Conservation (phyloP, 441 rosid genomes). For the Arabidopsis hybrid region DNA sequence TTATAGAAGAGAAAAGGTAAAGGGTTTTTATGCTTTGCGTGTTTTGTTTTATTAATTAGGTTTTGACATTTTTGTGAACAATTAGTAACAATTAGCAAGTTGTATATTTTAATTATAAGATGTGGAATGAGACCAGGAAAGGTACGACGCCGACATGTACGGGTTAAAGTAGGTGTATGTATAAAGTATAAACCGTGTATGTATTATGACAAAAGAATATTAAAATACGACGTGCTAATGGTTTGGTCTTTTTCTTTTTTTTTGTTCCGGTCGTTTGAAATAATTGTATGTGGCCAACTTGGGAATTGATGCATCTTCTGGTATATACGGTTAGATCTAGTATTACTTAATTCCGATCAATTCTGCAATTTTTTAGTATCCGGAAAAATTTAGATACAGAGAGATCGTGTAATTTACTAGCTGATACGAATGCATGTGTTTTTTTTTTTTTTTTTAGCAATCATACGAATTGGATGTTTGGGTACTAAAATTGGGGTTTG, state of each 20-base stretch:
- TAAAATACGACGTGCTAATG: not conserved
- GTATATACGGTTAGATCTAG: not conserved
- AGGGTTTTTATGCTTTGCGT: not conserved
- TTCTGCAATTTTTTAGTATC: no score
- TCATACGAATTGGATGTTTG: no score
- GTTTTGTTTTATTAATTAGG: not conserved
- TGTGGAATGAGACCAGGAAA: constrained; percentile 1
- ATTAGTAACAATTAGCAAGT: not conserved
- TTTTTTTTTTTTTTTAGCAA: no score
- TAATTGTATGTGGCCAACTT: constrained; percentile 3
- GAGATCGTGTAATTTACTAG: no score
- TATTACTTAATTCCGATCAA: no score
- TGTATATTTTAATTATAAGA: not conserved
- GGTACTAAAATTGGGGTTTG: no score
- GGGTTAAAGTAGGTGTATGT: constrained; percentile 3
- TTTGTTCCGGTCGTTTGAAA: not conserved
- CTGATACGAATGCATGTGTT: no score
- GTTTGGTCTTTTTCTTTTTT: not conserved
- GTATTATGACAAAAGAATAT: not conserved
- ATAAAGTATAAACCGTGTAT: constrained; percentile 10
- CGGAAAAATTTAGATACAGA: no score
- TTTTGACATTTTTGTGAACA: not conserved
- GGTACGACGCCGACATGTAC: constrained; percentile 13
- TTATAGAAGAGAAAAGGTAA: constrained; percentile 13
- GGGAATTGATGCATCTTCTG: not conserved